Percentiles rank a stretch among this genome's conserved stretches.
Evolutionary conservation across 1,139 yeast genomes (phyloP).

Genomic region (Citeromyces siamensis): DNA sequence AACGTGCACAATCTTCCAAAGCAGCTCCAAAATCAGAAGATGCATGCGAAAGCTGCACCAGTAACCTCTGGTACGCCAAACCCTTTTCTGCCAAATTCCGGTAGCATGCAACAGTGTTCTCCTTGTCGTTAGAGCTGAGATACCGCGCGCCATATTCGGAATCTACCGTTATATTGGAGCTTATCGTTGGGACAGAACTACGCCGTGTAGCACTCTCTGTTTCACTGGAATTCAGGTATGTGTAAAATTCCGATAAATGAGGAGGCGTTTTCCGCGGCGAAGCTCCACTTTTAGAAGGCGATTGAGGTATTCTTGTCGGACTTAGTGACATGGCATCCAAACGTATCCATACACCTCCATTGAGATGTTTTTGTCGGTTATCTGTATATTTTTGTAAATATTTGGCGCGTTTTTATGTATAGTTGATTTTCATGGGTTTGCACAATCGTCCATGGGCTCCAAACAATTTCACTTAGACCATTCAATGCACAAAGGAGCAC

Average conservation of each 20-base stretch:
- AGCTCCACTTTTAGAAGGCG: background rate
- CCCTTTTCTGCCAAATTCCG: conserved; percentile 38
- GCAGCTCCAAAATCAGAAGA: conserved; percentile 69
- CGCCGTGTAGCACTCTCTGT: background rate
- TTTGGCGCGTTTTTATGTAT: background rate
- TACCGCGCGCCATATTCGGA: conserved; percentile 2
- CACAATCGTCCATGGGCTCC: background rate
- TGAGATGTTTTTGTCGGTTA: background rate
- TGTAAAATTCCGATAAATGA: conserved; percentile 44
- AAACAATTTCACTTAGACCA: too few species aligned
- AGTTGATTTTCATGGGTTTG: background rate
- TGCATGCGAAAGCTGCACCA: conserved; percentile 39
- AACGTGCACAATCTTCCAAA: conserved; percentile 55
- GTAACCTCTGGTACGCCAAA: conserved; percentile 32
- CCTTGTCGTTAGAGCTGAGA: conserved; percentile 29
- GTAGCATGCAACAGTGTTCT: conserved; percentile 33
- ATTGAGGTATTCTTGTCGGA: background rate
- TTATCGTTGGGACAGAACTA: conserved; percentile 1
- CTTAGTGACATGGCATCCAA: conserved; percentile 1
- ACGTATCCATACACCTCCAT: conserved; percentile 1
- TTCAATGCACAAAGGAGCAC: too few species aligned
- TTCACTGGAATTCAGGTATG: conserved; percentile 24
- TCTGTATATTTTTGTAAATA: background rate
- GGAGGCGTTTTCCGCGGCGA: conserved; percentile 23
- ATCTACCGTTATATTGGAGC: background rate